Conservation (phyloP, 129 eudicot genomes). For the Helianthus tuberosus region DNA sequence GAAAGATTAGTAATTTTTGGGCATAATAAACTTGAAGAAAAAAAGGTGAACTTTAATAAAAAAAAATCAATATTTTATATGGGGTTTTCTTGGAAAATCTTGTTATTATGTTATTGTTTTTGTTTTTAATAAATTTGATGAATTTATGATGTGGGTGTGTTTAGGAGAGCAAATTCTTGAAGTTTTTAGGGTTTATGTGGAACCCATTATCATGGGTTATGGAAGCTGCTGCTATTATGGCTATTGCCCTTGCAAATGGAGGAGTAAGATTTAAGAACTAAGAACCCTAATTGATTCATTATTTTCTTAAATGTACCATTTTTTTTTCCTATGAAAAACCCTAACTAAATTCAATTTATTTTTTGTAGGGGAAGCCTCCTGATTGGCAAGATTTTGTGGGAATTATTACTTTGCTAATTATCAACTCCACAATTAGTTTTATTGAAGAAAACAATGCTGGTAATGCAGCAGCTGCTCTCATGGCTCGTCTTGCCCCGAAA, state of each 20-base stretch:
- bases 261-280: slow-evolving; percentile 59
- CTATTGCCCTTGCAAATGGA: slow-evolving; percentile 99
- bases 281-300: neutral
- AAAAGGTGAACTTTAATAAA: slow-evolving; percentile 47
- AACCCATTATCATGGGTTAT: slow-evolving; percentile 99
- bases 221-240: slow-evolving; percentile 99
- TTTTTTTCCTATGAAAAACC: neutral
- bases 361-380: slow-evolving; percentile 87
- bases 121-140: slow-evolving; percentile 2
- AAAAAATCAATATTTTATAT: neutral
- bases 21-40: slow-evolving; percentile 97
- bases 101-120: slow-evolving; percentile 14
- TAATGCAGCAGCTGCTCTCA: slow-evolving; percentile 99
- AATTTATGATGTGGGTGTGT: slow-evolving; percentile 34
- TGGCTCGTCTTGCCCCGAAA: slow-evolving; percentile 98
- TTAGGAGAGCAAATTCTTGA: slow-evolving; percentile 96
- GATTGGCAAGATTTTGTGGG: slow-evolving; percentile 99
- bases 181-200: slow-evolving; percentile 99
- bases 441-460: slow-evolving; percentile 99
- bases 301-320: neutral
- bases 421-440: slow-evolving; percentile 97
- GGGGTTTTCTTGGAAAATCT: neutral
- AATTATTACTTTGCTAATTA: slow-evolving; percentile 82
- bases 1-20: slow-evolving; percentile 91
- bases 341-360: neutral